Conservation (phyloP, 371 early-diverging fungal genomes). For the Zychaea mexicana region DNA sequence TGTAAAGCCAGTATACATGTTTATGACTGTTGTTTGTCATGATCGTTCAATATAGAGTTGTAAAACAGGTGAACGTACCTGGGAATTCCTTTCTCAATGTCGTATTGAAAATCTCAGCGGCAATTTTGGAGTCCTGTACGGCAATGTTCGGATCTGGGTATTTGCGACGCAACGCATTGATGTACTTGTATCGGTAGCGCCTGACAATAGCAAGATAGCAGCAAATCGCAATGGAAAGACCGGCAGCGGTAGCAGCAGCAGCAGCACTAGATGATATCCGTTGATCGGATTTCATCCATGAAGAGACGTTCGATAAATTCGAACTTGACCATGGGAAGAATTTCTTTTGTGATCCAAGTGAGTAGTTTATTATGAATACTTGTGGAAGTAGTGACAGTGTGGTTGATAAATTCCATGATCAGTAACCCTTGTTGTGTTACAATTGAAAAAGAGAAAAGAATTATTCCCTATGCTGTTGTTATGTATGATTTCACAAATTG, state of each 20-base stretch:
- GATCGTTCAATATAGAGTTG: neutral
- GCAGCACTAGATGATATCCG: neutral
- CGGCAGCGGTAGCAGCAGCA: neutral
- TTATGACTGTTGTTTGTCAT: neutral
- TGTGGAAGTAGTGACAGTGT: neutral
- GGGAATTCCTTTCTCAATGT: constrained; percentile 46
- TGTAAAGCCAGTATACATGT: neutral
- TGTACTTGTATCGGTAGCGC: constrained; percentile 26
- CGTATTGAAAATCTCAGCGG: constrained; percentile 36
- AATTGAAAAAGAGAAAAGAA: too few species aligned
- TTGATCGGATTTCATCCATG: neutral
- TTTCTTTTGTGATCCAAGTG: neutral
- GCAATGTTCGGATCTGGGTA: constrained; percentile 51
- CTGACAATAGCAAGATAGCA: constrained; percentile 41
- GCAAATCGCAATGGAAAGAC: neutral
- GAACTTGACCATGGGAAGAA: too few species aligned
- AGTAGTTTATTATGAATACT: neutral
- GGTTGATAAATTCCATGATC: too few species aligned
- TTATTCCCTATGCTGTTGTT: too few species aligned
- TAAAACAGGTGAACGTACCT: constrained; percentile 17
- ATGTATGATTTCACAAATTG: too few species aligned
- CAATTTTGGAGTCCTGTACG: constrained; percentile 37
- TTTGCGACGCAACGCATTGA: constrained; percentile 37
- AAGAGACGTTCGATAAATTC: neutral
- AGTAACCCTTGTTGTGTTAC: too few species aligned